Evolutionary conservation across 139 green algal genomes (phyloP), one percentile per base, ranked within the genome.

Genomic region (Micromonas commoda): DNA sequence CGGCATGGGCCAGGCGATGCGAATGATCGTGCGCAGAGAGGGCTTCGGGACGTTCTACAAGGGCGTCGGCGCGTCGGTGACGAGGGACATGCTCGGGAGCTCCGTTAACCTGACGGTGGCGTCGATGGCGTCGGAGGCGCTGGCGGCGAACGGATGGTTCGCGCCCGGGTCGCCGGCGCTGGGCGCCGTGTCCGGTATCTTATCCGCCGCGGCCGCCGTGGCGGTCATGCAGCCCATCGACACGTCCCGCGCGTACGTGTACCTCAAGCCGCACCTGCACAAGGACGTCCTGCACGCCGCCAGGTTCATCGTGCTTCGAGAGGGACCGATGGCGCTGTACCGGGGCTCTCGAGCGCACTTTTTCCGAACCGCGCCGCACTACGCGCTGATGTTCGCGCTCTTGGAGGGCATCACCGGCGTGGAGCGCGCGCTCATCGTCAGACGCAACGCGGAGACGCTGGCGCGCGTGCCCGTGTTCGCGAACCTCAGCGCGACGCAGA

Each of bases 191-290:
- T 53, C 26, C 2, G 68, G 68, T 0, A 37, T 75, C 0, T 63
- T 75, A 28, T 61, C 34, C 29, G 68, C 68, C 37, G 68, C 68
- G 2, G 68, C 68, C 20, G 34, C 37, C 3, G 68, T 75, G 34
- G 68, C 68, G 68, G 68, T 75, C 37, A 75, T 75, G 68, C 68
- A 75, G 29, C 68, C 68, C 0, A 75, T 75, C 68, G 68, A 75
- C 29, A 75, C 68, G 68, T 37, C 20, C 23, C 37, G 68, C 26
- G 68, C 68, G 68, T 75, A 75, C 68, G 68, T 75, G 21, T 75
- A 75, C 29, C 38, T 75, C 20, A 75, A 75, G 29, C 68, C 68
- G 68, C 68, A 75, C 37, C 28, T 75, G 31, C 38, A 63, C 26
- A 32, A 28, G 26, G 53, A 75, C 37, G 21, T 24, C 3, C 60